These are phyloP conservation scores for Trichoderma sp. DNA, from an alignment of 2,329 filamentous ascomycete genomes.

Conservation along the genomic window DNA sequence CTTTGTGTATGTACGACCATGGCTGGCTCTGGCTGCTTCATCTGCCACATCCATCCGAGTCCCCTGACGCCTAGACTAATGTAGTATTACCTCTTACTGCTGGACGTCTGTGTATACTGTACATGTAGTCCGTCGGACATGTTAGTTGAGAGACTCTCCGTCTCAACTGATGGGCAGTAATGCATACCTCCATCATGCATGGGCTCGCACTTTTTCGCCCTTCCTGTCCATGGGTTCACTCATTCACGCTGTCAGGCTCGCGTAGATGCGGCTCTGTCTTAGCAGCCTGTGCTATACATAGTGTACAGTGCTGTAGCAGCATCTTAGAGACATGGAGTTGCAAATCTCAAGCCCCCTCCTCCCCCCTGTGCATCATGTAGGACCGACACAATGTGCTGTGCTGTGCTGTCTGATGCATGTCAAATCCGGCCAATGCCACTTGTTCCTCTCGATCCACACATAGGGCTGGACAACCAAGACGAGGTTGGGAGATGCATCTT, in stretches of 20 bases:
- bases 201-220: neutral
- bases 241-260: neutral
- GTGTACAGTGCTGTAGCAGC: neutral
- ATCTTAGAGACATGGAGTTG: neutral
- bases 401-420: constrained; percentile 6
- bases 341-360: neutral
- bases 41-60: neutral
- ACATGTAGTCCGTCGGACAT: neutral
- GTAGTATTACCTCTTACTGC: neutral
- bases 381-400: neutral
- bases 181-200: neutral
- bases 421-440: neutral
- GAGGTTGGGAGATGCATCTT: constrained; percentile 4
- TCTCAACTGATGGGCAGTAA: neutral
- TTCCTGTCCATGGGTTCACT: neutral
- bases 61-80: neutral
- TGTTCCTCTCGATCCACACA: constrained; percentile 11
- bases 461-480: constrained; percentile 10
- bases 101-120: neutral
- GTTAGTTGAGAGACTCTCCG: neutral
- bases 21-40: neutral
- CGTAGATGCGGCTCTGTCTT: neutral
- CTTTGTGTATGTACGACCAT: neutral
- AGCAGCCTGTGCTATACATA: neutral
- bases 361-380: neutral